A percentile compares a stretch with the other conserved stretches of the same genome.
These are phyloP conservation scores for Ceratocystis destructans DNA, from an alignment of 2,329 filamentous ascomycete genomes.

Conservation along the genomic window DNA sequence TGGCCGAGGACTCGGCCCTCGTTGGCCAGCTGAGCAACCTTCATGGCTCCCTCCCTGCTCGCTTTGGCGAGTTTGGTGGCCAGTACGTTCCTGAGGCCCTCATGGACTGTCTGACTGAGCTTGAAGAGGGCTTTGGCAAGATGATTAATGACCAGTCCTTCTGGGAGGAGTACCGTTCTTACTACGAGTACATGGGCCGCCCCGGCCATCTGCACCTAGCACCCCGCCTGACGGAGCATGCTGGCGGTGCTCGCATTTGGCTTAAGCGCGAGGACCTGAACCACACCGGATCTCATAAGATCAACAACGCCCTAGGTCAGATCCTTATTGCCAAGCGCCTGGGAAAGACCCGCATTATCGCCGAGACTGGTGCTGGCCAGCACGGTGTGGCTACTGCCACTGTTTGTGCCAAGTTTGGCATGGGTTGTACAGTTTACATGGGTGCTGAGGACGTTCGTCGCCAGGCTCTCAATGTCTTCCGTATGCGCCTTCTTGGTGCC, in stretches of 20 bases:
- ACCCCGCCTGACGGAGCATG: constrained; percentile 73
- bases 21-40: constrained; percentile 76
- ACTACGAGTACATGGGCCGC: constrained; percentile 95
- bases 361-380: constrained; percentile 92
- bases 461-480: constrained; percentile 95
- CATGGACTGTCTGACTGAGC: constrained; percentile 87
- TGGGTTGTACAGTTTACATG: constrained; percentile 98
- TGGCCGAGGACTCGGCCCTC: constrained; percentile 43
- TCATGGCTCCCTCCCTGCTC: constrained; percentile 65
- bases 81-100: constrained; percentile 96
- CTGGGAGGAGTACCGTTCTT: constrained; percentile 92
- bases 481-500: constrained; percentile 90
- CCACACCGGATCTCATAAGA: constrained; percentile 97
- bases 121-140: constrained; percentile 81
- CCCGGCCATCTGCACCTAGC: constrained; percentile 85
- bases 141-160: constrained; percentile 79
- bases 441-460: constrained; percentile 83
- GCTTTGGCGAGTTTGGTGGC: constrained; percentile 91
- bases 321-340: constrained; percentile 71
- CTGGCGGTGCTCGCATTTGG: constrained; percentile 91
- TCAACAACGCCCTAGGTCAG: constrained; percentile 96
- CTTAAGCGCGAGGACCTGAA: constrained; percentile 95
- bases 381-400: constrained; percentile 97
- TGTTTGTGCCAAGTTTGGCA: constrained; percentile 93
- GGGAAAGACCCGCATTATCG: constrained; percentile 94